Conservation (phyloP, 257 asterid species). For the Cordia subcordata region DNA sequence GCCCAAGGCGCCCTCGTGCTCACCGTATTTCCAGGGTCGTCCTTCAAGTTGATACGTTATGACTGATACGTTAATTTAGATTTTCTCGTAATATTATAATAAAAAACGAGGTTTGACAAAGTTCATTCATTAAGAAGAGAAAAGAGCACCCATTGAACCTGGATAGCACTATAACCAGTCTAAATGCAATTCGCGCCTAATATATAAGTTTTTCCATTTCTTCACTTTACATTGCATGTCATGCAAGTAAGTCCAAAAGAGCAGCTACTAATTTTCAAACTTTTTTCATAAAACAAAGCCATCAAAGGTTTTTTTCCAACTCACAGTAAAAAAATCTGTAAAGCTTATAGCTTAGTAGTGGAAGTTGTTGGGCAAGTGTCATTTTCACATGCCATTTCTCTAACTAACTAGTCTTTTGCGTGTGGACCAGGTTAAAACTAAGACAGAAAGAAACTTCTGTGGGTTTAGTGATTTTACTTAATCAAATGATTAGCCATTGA, state of each 20-base stretch:
- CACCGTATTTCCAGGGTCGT: too few species aligned
- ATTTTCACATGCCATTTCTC: background rate
- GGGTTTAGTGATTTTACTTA: too few species aligned
- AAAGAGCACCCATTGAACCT: background rate
- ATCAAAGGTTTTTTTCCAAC: too few species aligned
- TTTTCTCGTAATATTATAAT: too few species aligned
- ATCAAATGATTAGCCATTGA: background rate
- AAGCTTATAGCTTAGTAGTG: conserved; percentile 10
- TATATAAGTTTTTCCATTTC: too few species aligned
- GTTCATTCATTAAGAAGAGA: background rate
- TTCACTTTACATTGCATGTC: too few species aligned
- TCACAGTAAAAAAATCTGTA: background rate
- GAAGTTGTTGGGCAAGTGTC: conserved; percentile 22
- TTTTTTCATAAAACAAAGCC: too few species aligned
- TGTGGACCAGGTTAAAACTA: conserved; percentile 24
- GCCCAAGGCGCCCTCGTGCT: too few species aligned
- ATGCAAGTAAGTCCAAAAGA: conserved; percentile 8
- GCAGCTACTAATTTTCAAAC: conserved; percentile 8
- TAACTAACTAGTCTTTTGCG: conserved; percentile 8
- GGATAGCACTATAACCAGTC: background rate
- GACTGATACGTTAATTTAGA: too few species aligned
- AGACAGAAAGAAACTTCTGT: too few species aligned
- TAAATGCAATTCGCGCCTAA: background rate
- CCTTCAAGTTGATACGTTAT: too few species aligned
- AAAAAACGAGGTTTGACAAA: too few species aligned